A percentile compares a stretch with the other conserved stretches of the same genome.
Evolutionary conservation across 805 yeast genomes (phyloP).

Genomic region (Candida taoyuanica): DNA sequence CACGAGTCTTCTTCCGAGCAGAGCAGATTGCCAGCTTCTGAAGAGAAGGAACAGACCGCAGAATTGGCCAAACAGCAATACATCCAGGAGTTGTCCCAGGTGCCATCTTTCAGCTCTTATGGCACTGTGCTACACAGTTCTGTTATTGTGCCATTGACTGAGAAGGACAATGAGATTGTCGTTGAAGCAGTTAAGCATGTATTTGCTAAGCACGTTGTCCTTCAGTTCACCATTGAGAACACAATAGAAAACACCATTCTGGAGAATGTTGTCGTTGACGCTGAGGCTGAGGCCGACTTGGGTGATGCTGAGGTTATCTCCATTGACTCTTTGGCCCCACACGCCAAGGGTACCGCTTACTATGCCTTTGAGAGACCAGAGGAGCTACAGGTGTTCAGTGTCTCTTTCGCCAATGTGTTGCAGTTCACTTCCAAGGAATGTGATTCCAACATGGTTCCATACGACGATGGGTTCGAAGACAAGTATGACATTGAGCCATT

Average conservation of each 20-base stretch:
- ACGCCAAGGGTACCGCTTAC: constrained; percentile 67
- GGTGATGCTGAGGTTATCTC: constrained; percentile 68
- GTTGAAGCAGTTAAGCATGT: constrained; percentile 81
- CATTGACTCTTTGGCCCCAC: constrained; percentile 66
- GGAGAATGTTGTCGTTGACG: constrained; percentile 69
- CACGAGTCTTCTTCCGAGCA: constrained; percentile 15
- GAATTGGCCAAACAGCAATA: constrained; percentile 56
- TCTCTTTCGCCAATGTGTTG: constrained; percentile 59
- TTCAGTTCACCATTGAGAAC: constrained; percentile 81
- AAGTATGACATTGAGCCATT: constrained; percentile 88
- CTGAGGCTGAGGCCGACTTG: constrained; percentile 49
- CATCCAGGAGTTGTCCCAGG: constrained; percentile 60
- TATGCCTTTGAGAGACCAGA: constrained; percentile 69
- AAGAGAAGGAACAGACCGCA: constrained; percentile 22
- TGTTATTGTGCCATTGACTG: constrained; percentile 65
- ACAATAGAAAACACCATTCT: constrained; percentile 75
- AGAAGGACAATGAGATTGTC: constrained; percentile 88
- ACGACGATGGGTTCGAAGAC: constrained; percentile 79
- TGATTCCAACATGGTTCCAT: constrained; percentile 65
- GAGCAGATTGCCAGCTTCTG: constrained; percentile 3
- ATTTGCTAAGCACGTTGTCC: constrained; percentile 64
- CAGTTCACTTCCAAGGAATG: constrained; percentile 76
- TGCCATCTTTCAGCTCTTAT: constrained; percentile 68
- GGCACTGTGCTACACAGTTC: constrained; percentile 78
- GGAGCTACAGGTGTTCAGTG: constrained; percentile 37